phyloP scores from a whole-genome alignment of 2,329 filamentous ascomycete species.

The Colletotrichum sp. region DNA sequence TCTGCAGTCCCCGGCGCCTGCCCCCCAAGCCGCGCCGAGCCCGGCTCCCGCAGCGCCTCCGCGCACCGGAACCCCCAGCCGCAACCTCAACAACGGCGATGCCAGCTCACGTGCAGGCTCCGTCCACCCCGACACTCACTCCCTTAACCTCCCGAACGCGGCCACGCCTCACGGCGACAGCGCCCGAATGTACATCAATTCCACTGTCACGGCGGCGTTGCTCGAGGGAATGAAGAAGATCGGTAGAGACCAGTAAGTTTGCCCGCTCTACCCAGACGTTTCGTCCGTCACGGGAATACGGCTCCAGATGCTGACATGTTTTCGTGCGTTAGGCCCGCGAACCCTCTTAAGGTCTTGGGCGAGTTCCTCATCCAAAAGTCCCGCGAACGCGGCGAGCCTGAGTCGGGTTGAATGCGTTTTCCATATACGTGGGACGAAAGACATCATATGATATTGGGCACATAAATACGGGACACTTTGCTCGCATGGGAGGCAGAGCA shows the following conservation, averaged over 20 bases:
- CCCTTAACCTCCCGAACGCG: constrained; percentile 60
- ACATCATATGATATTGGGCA: background rate
- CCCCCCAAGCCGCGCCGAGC: constrained; percentile 30
- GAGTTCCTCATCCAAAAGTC: constrained; percentile 75
- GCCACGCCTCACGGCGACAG: constrained; percentile 71
- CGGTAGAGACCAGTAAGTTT: constrained; percentile 71
- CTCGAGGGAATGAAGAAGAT: constrained; percentile 78
- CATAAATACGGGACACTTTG: background rate
- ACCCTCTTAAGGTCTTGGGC: constrained; percentile 72
- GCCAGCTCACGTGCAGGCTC: constrained; percentile 60
- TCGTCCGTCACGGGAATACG: rapidly evolving
- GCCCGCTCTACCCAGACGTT: background rate
- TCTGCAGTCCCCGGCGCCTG: constrained; percentile 41
- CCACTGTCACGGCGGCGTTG: constrained; percentile 70
- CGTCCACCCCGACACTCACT: constrained; percentile 57
- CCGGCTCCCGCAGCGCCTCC: constrained; percentile 46
- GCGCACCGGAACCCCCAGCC: constrained; percentile 54
- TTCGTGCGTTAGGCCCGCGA: constrained; percentile 55
- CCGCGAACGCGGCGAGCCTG: background rate
- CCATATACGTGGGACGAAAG: background rate
- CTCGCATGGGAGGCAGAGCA: background rate
- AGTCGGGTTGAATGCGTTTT: background rate
- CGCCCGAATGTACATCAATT: constrained; percentile 73
- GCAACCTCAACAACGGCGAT: constrained; percentile 35
- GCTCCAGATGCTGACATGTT: background rate